These are phyloP conservation scores for Ajuga reptans DNA, from an alignment of 305 asterid species.

Conservation along the genomic window DNA sequence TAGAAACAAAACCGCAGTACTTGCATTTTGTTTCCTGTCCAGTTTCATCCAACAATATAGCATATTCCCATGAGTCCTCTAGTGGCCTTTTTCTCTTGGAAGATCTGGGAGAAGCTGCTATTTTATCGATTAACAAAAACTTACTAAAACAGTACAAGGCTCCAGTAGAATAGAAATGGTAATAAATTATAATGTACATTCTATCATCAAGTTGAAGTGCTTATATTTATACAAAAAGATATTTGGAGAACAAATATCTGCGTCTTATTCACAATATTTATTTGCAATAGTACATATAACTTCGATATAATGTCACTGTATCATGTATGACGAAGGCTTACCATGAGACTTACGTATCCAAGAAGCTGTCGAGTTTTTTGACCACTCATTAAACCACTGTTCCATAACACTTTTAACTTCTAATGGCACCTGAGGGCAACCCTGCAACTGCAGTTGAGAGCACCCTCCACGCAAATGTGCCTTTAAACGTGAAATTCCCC, in stretches of 20 bases:
- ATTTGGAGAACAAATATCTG: neutral
- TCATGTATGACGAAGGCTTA: conserved; percentile 14
- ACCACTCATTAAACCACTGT: conserved; percentile 37
- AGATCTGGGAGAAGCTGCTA: conserved; percentile 21
- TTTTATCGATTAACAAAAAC: conserved; percentile 4
- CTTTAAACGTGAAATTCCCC: conserved; percentile 49
- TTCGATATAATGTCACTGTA: neutral
- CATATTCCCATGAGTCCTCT: conserved; percentile 46
- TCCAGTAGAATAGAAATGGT: neutral
- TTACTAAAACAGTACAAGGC: neutral
- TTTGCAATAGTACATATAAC: neutral
- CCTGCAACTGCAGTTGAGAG: conserved; percentile 34
- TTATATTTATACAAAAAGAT: neutral
- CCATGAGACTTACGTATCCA: conserved; percentile 30
- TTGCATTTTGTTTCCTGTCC: conserved; percentile 37
- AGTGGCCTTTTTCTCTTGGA: conserved; percentile 29
- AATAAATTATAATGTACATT: neutral
- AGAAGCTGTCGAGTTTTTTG: conserved; percentile 27
- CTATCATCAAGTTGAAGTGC: neutral
- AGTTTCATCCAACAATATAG: conserved; percentile 33
- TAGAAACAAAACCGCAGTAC: conserved; percentile 42
- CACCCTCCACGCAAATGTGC: conserved; percentile 50
- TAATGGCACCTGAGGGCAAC: conserved; percentile 39
- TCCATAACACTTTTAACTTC: conserved; percentile 40
- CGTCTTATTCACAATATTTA: neutral